Evolutionary conservation across 2,329 filamentous ascomycete species (phyloP), one percentile per base, ranked within the genome.

Genomic region (Xylariales sp.): DNA sequence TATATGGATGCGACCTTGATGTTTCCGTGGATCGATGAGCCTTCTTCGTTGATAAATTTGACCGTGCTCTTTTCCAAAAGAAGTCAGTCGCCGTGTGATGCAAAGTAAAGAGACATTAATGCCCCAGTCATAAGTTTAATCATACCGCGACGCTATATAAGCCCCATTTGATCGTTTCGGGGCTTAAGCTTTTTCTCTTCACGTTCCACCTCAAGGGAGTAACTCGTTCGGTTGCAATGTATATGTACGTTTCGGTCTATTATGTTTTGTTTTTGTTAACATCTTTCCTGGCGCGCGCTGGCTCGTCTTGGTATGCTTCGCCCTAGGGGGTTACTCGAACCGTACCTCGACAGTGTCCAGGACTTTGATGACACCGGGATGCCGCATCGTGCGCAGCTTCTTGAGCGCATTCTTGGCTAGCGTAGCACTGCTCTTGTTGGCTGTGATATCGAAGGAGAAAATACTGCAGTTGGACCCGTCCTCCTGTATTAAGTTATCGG

Each of bases 91-190:
- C 6, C 8, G 14, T 15, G n/a, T n/a, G n/a, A n/a, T n/a, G n/a
- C n/a, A n/a, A n/a, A n/a, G n/a, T n/a, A n/a, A n/a, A n/a, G n/a
- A n/a, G n/a, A n/a, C n/a, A n/a, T n/a, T n/a, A n/a, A n/a, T n/a
- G n/a, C n/a, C n/a, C n/a, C n/a, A n/a, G n/a, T n/a, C n/a, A n/a
- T n/a, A n/a, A n/a, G n/a, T 33, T 10, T 13, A 17, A 11, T 42
- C 70, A 30, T 73, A 89, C 85, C 49, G 93, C 89, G 46, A 97
- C 70, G 51, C 81, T 87, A 61, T 88, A 86, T 28, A 98, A 65
- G 0, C 93, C 93, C 93, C 93, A 98, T 78, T 96, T 98, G 33
- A 93, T 79, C 2, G 91, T 97, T 67, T 97, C 93, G 28, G 88
- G 83, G 43, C 81, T 89, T 44, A 97, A 62, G 57, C 87, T 93